Base-by-base conservation (phyloP, 176 grass and related monocot species). In the Carex cristatella region DNA sequence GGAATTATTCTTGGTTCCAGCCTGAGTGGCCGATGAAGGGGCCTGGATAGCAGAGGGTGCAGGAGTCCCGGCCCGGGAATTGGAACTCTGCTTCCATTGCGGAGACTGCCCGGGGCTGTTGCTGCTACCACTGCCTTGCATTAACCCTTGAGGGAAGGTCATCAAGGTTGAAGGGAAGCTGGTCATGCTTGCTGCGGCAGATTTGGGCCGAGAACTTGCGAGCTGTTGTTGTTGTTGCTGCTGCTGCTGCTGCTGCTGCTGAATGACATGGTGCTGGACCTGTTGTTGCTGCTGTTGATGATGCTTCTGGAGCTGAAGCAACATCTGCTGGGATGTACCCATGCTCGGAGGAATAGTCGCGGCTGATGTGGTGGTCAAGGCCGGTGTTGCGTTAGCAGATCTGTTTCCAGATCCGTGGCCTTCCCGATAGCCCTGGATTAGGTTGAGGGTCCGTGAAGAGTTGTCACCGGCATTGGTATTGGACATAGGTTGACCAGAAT, bases 361-460 rank as follows among this genome's bases (percentile, higher is more conserved):
- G 3, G 19, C 31, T 15, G 51, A 46, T 77, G 85, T 33, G 48
- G 75, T 72, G 15, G 85, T 69, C 79, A 72, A n/a, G 2, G 66
- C 37, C n/a, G 72, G 40, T 9, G 77, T 64, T 54, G 91, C 61
- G 75, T 49, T 84, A 31, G 83, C 10, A 38, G 91, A 76, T 87
- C 89, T 92, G 85, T 84, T 91, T 33, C 84, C 84, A 35, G 86
- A 71, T 84, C 80, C 64, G 55, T 87, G 90, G 9, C 88, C 48
- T 85, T 91, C 94, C 51, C 87, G 51, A 85, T 88, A 79, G 86
- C 88, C 75, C 14, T 89, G 73, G 83, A 96, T 96, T 64, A 92
- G 93, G 68, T 85, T 95, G 80, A 95, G 28, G 2, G 93, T 90
- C 60, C 88, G 91, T 7, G 93, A 91, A 10, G 93, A 89, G 78